Conservation (phyloP, 208 protist species). For the Leishmania lainsoni region DNA sequence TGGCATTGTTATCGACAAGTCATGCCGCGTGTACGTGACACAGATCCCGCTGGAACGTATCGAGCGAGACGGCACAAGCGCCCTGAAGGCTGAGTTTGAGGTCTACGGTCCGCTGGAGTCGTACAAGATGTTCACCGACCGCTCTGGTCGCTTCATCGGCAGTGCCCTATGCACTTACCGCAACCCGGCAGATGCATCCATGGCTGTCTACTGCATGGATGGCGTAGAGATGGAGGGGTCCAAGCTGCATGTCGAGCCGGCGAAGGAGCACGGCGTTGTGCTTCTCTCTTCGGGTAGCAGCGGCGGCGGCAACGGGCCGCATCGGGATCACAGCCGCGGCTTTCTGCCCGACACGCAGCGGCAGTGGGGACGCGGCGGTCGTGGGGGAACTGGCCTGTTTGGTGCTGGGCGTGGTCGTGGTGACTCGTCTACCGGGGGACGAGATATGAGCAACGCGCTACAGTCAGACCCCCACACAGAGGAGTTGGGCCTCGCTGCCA, state of each 20-base stretch:
- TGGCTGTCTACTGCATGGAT: constrained; percentile 77
- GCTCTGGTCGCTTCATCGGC: constrained; percentile 82
- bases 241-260: constrained; percentile 65
- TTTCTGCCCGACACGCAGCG: constrained; percentile 35
- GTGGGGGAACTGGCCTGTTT: constrained; percentile 3
- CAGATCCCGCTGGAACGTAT: constrained; percentile 87
- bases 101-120: constrained; percentile 84
- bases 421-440: neutral
- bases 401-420: neutral
- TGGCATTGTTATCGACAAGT: constrained; percentile 87
- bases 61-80: constrained; percentile 73
- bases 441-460: neutral
- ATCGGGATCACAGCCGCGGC: constrained; percentile 31
- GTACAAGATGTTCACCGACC: constrained; percentile 89
- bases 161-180: constrained; percentile 87
- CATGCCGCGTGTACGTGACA: constrained; percentile 86
- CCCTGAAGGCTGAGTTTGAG: constrained; percentile 82
- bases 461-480: neutral
- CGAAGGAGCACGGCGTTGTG: constrained; percentile 85
- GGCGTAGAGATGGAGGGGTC: constrained; percentile 62
- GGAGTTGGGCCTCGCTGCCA: neutral
- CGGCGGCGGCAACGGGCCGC: neutral
- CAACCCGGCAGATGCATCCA: constrained; percentile 86
- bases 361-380: constrained; percentile 18
- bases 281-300: constrained; percentile 46